Conservation (phyloP, 208 protist genomes). For the Trypanosoma vivax region DNA sequence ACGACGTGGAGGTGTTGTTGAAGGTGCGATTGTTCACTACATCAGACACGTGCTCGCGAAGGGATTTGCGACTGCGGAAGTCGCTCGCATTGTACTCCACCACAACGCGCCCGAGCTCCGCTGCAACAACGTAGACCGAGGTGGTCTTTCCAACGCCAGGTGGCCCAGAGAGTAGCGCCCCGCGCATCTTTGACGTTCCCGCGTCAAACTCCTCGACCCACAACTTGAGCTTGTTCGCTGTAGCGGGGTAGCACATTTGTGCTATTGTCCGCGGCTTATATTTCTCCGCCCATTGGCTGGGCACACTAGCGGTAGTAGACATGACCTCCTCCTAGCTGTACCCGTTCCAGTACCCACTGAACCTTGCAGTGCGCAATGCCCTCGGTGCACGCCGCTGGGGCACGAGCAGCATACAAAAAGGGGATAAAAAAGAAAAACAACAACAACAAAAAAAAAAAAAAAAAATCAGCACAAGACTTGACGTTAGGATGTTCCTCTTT, state of each 20-base stretch:
- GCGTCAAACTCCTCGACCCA: slow-evolving; percentile 91
- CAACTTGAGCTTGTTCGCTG: slow-evolving; percentile 75
- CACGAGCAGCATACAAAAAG: neutral
- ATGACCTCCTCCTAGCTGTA: too few relatives aligned
- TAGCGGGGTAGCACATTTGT: slow-evolving; percentile 91
- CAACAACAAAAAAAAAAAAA: slow-evolving; percentile 7
- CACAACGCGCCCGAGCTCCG: slow-evolving; percentile 85
- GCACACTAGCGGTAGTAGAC: neutral
- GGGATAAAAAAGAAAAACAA: slow-evolving; percentile 1
- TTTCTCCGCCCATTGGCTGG: slow-evolving; percentile 95
- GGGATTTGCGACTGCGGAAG: slow-evolving; percentile 91
- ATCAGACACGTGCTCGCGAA: slow-evolving; percentile 76
- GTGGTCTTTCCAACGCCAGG: slow-evolving; percentile 99
- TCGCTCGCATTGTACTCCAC: slow-evolving; percentile 99
- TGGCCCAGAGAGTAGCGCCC: slow-evolving; percentile 91
- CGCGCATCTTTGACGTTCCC: slow-evolving; percentile 43
- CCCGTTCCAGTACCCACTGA: neutral
- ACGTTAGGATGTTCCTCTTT: too few relatives aligned
- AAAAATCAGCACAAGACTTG: slow-evolving; percentile 2
- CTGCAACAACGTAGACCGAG: slow-evolving; percentile 88
- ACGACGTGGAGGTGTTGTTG: slow-evolving; percentile 31
- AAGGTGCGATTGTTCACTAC: slow-evolving; percentile 82
- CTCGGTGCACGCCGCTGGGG: neutral
- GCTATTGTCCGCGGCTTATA: slow-evolving; percentile 87
- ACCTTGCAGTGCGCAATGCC: too few relatives aligned